phyloP scores from a whole-genome alignment of 2,329 filamentous ascomycete species.

The Fusarium multiceps region DNA sequence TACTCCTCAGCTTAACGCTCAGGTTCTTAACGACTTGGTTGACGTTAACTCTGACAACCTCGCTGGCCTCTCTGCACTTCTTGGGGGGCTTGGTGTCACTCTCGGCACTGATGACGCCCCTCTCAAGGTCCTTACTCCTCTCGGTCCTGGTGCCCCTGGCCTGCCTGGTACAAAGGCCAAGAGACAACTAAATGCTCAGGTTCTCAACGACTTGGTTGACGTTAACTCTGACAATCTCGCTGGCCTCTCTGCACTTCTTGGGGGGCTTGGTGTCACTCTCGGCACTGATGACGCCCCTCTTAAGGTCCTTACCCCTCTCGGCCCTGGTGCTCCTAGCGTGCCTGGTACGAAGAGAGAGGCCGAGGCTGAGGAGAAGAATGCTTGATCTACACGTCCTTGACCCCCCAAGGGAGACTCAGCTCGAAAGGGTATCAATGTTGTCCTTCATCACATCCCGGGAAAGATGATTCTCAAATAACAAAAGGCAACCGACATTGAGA shows the following conservation, averaged over 20 bases:
- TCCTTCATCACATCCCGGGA: too few species aligned
- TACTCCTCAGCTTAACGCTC: not conserved
- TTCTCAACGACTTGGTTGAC: not conserved
- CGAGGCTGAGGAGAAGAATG: not conserved
- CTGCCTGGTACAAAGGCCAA: not conserved
- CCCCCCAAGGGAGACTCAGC: not conserved
- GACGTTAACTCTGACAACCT: not conserved
- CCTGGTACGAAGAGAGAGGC: not conserved
- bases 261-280: accelerated
- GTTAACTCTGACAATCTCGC: not conserved
- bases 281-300: not conserved
- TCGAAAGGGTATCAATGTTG: not conserved
- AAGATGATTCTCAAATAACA: not conserved
- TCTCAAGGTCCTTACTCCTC: not conserved
- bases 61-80: not conserved
- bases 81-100: not conserved
- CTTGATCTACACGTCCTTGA: not conserved
- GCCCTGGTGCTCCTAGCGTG: too few species aligned
- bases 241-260: not conserved
- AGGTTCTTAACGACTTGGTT: not conserved
- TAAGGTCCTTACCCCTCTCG: not conserved
- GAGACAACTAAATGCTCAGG: too few species aligned
- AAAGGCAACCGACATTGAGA: not conserved
- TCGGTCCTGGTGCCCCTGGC: not conserved
- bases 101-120: too few species aligned